Evolutionary conservation across 2,329 filamentous ascomycete species (phyloP).

Genomic region (Boeremia exigua): DNA sequence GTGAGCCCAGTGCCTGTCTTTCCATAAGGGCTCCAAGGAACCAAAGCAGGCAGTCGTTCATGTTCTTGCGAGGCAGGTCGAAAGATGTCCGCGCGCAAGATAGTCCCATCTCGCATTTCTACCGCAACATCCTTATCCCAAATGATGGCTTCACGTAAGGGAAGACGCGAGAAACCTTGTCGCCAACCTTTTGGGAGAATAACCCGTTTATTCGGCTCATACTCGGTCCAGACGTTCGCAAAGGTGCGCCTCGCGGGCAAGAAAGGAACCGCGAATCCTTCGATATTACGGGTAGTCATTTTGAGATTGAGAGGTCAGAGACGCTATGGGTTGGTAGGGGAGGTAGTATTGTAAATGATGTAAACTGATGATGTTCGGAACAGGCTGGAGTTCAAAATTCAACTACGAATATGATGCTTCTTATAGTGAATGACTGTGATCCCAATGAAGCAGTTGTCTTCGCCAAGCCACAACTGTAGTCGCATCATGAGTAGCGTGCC

Average conservation of each 20-base stretch:
- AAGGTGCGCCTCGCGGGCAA: neutral
- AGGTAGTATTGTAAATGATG: too few relatives aligned
- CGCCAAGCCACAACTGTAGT: too few relatives aligned
- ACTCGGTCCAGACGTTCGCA: neutral
- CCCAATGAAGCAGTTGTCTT: too few relatives aligned
- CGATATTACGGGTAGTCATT: neutral
- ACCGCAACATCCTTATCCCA: neutral
- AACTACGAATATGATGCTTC: too few relatives aligned
- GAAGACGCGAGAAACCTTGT: neutral
- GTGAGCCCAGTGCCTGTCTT: neutral
- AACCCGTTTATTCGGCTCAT: constrained; percentile 1
- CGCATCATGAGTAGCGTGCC: too few relatives aligned
- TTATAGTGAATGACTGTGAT: too few relatives aligned
- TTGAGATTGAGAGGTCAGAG: neutral
- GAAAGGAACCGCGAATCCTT: neutral
- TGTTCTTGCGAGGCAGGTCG: neutral
- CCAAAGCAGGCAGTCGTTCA: neutral
- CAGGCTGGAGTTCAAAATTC: too few relatives aligned
- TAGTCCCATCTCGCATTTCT: neutral
- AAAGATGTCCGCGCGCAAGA: neutral
- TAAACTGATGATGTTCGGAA: too few relatives aligned
- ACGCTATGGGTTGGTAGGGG: too few relatives aligned
- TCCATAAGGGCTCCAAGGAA: neutral
- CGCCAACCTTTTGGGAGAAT: neutral
- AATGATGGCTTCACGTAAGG: neutral